Base-by-base conservation (phyloP, 495 filamentous ascomycete genomes). In the Polyplosphaeria fusca region DNA sequence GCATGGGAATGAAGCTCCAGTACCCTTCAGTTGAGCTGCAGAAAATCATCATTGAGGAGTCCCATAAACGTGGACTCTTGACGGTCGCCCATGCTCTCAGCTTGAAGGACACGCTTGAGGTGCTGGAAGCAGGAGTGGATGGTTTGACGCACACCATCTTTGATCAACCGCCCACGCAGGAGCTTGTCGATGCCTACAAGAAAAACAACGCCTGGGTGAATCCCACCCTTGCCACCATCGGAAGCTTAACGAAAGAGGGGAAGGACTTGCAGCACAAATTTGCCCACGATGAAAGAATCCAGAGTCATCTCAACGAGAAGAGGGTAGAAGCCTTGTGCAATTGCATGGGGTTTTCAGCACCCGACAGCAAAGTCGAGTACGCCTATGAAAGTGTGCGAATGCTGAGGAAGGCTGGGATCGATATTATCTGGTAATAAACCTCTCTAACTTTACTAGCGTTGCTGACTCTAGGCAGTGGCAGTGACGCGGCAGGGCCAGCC, bases 111-210 rank as follows among this genome's bases (percentile, higher is more conserved):
- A 68, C 67, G 12, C 24, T 72, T 1, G 60, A 65, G 37, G 65
- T 71, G 28, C 54, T 73, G n/a, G 41, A 49, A 12, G 60, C 61
- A 26, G 70, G 70, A 16, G 64, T 68, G 16, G 62, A 73, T 48
- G 69, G 70, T 0, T 28, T 71, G 18, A 62, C 69, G 39, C 70
- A 73, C 43, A 64, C 59, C 0, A 63, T 71, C 22, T 54, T 50
- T 39, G 68, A 73, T 45, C 47, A 67, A 49, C 45, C 59, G 20
- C 61, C 66, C n/a, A 69, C 63, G 9, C 43, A 61, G 35, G 67
- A 70, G 38, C 24, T 73, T 5, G 58, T 70, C 12, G 60, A 60
- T 4, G 66, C 67, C 14, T 73, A 71, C 38, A 70, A 71, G 52
- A 61, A 60, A 55, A 66, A 68, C 50, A 64, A 62, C 27, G 69